These are phyloP conservation scores for Coniosporium apollinis DNA, from an alignment of 495 filamentous ascomycete species.

Conservation along the genomic window DNA sequence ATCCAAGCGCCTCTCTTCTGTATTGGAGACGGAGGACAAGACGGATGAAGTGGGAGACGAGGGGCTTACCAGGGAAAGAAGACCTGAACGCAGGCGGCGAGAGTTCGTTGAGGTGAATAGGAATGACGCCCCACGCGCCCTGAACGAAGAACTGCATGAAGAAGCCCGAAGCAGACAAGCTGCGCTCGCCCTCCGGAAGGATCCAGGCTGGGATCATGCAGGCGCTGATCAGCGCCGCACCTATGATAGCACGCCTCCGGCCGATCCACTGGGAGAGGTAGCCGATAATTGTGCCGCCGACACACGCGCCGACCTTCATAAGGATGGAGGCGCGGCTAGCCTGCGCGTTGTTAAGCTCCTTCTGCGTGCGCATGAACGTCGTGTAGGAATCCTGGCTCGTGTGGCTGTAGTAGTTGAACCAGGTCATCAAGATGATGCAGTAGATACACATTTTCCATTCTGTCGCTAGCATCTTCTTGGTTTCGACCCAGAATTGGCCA, in stretches of 20 bases:
- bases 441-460: conserved; percentile 62
- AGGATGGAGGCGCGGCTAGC: conserved; percentile 56
- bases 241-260: conserved; percentile 48
- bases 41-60: too few species aligned
- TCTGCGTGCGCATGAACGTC: conserved; percentile 53
- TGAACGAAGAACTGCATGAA: conserved; percentile 67
- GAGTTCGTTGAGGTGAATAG: conserved; percentile 65
- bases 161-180: conserved; percentile 50
- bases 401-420: conserved; percentile 47
- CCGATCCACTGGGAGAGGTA: conserved; percentile 58
- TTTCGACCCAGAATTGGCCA: conserved; percentile 42
- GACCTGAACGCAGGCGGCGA: conserved; percentile 60
- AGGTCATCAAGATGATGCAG: conserved; percentile 54
- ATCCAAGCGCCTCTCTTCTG: too few species aligned
- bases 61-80: conserved; percentile 45
- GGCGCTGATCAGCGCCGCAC: conserved; percentile 37
- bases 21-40: too few species aligned
- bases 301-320: conserved; percentile 55
- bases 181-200: conserved; percentile 36
- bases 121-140: conserved; percentile 63
- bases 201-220: conserved; percentile 57
- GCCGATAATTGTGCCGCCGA: conserved; percentile 56
- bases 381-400: conserved; percentile 62
- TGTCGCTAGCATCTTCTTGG: conserved; percentile 40
- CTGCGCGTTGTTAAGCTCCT: conserved; percentile 39